phyloP scores from a whole-genome alignment of 768 basidiomycete genomes.

The Goffeauzyma gilvescens region DNA sequence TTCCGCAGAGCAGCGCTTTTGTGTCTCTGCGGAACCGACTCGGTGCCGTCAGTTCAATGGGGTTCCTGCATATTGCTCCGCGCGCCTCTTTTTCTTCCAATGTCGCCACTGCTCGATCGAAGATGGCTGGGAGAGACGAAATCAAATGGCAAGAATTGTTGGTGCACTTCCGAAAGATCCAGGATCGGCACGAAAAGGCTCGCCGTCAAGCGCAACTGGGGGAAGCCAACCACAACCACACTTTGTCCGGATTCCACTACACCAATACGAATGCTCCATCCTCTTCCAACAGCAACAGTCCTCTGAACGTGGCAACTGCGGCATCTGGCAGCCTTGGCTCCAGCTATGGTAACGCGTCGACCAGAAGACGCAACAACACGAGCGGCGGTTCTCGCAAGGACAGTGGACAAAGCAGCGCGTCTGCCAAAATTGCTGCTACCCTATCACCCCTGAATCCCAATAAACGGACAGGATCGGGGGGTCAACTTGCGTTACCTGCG shows the following conservation, averaged over 20 bases:
- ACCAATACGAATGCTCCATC: too few species aligned
- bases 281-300: conserved; percentile 20
- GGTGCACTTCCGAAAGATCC: conserved; percentile 73
- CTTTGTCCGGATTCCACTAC: conserved; percentile 20
- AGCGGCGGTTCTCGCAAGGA: conserved; percentile 13
- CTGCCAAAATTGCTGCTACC: conserved; percentile 3
- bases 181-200: conserved; percentile 78
- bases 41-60: conserved; percentile 84
- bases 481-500: too few species aligned
- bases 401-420: background rate
- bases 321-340: too few species aligned
- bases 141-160: conserved; percentile 96
- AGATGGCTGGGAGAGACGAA: conserved; percentile 56
- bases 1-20: conserved; percentile 93
- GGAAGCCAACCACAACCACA: conserved; percentile 34
- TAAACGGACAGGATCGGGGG: conserved; percentile 14
- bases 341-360: conserved; percentile 2
- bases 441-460: conserved; percentile 30
- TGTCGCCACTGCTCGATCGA: conserved; percentile 44
- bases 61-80: conserved; percentile 75
- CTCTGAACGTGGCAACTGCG: conserved; percentile 9
- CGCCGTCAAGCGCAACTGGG: conserved; percentile 56
- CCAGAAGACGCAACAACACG: conserved; percentile 13
- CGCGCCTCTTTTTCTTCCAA: background rate
- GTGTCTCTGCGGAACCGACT: conserved; percentile 81